Percentiles rank a stretch among this genome's conserved stretches.
phyloP scores from a whole-genome alignment of 345 rosid species.

The Brassica incana region DNA sequence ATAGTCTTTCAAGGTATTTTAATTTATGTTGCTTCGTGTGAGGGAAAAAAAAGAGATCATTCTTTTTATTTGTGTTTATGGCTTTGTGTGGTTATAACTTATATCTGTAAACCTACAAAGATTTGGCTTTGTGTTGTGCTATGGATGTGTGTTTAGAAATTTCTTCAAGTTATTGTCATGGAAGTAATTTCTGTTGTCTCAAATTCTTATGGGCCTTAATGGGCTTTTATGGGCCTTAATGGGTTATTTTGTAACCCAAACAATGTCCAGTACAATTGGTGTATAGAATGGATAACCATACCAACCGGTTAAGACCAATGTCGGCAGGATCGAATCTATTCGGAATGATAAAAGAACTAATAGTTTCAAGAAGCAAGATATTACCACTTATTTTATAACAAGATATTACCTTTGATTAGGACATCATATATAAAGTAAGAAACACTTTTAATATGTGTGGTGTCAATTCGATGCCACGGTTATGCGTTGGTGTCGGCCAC shows the following conservation, averaged over 20 bases:
- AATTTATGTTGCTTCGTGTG: constrained; percentile 15
- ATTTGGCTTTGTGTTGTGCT: constrained; percentile 39
- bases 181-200: neutral
- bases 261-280: neutral
- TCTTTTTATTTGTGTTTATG: constrained; percentile 10
- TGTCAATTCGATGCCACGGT: constrained; percentile 34
- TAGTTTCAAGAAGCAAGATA: neutral
- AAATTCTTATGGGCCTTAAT: neutral
- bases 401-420: constrained; percentile 26
- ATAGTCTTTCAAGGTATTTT: constrained; percentile 1
- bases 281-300: neutral
- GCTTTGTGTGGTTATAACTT: constrained; percentile 22
- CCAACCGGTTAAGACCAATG: neutral
- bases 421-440: constrained; percentile 5
- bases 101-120: constrained; percentile 39
- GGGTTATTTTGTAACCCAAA: constrained; percentile 4
- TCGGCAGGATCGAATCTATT: neutral
- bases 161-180: neutral
- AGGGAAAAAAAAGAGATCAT: neutral
- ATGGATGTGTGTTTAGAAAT: constrained; percentile 22
- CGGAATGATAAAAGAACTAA: neutral
- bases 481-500: constrained; percentile 41
- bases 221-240: constrained; percentile 13
- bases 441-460: neutral
- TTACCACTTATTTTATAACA: neutral